These are phyloP conservation scores for Phlyctochytrium planicorne DNA, from an alignment of 192 early-diverging fungal species.

Conservation along the genomic window DNA sequence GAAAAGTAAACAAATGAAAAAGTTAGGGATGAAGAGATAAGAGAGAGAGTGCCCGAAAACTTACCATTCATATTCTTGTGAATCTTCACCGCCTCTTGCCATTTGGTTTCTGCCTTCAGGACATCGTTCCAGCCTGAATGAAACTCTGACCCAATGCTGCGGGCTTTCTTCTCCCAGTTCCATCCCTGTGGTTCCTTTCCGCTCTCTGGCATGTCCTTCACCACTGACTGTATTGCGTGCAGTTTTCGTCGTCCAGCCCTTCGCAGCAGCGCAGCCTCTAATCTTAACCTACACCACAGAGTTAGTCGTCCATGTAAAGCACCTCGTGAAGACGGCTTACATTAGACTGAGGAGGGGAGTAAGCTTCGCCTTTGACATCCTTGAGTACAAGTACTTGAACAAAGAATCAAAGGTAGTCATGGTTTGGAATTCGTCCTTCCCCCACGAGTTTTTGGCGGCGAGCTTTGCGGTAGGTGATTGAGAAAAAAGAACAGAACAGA, in stretches of 20 bases:
- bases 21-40: neutral
- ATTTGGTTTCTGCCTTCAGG: neutral
- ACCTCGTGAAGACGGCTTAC: neutral
- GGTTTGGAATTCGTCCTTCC: neutral
- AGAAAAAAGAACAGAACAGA: neutral
- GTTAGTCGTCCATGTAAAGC: no score
- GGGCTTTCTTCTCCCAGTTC: neutral
- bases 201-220: neutral
- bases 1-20: neutral
- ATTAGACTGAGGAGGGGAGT: neutral
- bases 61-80: neutral
- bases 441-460: neutral
- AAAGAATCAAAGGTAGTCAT: neutral
- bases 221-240: neutral
- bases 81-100: neutral
- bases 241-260: neutral
- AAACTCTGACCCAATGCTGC: neutral
- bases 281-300: neutral
- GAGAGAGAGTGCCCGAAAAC: neutral
- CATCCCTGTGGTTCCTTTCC: neutral
- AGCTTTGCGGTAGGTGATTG: conserved; percentile 1
- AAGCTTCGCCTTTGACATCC: neutral
- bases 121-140: neutral
- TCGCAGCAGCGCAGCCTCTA: neutral
- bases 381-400: neutral